Conservation (phyloP, 306 rosid species). For the Medicago truncatula region MtrunA17r5.0-ANR NC_053043.1:46254001-46254500, state of each 20-base stretch:
- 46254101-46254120: conserved; percentile 20
- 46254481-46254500: conserved; percentile 65
- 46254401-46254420: conserved; percentile 83
- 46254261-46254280: conserved; percentile 84
- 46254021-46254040: background rate
- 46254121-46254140: background rate
- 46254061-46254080: background rate
- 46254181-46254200: conserved; percentile 36
- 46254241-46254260: conserved; percentile 81
- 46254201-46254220: conserved; percentile 83
- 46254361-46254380: conserved; percentile 19
- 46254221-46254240: conserved; percentile 83
- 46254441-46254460: conserved; percentile 90
- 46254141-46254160: background rate
- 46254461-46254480: conserved; percentile 74
- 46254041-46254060: background rate
- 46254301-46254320: conserved; percentile 25
- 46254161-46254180: background rate
- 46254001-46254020: conserved; percentile 20
- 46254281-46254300: conserved; percentile 59
- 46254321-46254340: conserved; percentile 6
- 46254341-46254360: conserved; percentile 18
- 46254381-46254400: conserved; percentile 64
- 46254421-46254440: conserved; percentile 90
- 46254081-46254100: conserved; percentile 10